These are phyloP conservation scores for Beauveria brongniartii DNA, from an alignment of 2,329 filamentous ascomycete genomes.

Conservation along the genomic window DNA sequence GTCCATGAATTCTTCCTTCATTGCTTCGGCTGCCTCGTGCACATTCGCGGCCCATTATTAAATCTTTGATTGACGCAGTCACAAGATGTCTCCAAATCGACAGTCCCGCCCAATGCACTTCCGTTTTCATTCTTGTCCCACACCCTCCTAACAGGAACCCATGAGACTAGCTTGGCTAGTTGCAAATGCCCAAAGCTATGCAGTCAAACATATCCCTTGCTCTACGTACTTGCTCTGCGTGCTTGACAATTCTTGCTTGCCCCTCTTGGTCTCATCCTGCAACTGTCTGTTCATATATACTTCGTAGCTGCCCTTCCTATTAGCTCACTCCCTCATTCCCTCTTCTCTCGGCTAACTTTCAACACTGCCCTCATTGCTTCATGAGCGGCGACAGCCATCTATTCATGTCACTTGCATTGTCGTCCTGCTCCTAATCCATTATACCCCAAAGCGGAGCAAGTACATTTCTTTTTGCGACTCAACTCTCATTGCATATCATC, in stretches of 20 bases:
- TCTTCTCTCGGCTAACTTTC: background rate
- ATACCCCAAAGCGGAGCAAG: constrained; percentile 7
- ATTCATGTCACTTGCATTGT: background rate
- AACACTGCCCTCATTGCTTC: background rate
- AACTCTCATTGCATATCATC: background rate
- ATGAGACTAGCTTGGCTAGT: background rate
- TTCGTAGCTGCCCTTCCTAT: background rate
- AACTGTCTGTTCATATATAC: constrained; percentile 2
- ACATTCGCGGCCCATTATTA: background rate
- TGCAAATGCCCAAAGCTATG: background rate
- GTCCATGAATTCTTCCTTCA: background rate
- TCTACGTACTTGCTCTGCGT: background rate
- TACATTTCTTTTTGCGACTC: constrained; percentile 1
- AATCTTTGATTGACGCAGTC: background rate
- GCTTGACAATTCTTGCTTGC: background rate
- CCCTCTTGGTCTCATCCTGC: background rate
- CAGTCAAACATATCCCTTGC: background rate
- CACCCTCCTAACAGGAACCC: background rate
- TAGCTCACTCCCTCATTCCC: background rate
- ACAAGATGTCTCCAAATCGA: background rate
- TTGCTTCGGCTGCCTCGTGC: background rate
- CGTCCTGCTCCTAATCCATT: background rate
- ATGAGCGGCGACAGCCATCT: background rate
- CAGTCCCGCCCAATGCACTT: background rate
- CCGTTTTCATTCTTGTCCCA: background rate